Conservation (phyloP, 1,139 yeast genomes). For the Protomyces macrosporus region DNA sequence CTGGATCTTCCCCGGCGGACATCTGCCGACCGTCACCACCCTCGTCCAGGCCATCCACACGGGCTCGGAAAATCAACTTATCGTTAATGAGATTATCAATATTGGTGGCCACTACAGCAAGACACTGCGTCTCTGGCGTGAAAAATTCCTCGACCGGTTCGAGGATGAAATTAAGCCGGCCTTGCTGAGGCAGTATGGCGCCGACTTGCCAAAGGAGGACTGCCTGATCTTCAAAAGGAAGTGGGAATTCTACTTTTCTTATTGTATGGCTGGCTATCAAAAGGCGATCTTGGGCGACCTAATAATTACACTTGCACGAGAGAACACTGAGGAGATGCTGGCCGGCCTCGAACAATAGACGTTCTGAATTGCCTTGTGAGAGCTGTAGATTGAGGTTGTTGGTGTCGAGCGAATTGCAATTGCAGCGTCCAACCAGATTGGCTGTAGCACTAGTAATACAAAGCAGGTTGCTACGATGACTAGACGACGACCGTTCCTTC, state of each 20-base stretch:
- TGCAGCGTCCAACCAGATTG: too few species aligned
- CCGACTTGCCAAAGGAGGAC: conserved; percentile 9
- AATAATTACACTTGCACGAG: conserved; percentile 23
- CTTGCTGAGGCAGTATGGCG: conserved; percentile 7
- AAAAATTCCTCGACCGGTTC: conserved; percentile 15
- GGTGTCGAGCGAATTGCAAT: too few species aligned
- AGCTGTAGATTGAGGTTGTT: not conserved
- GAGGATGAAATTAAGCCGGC: conserved; percentile 21
- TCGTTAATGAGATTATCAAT: conserved; percentile 17
- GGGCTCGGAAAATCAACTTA: conserved; percentile 20
- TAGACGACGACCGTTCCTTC: too few species aligned
- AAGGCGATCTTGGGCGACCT: conserved; percentile 18
- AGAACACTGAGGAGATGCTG: conserved; percentile 7
- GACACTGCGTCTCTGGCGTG: conserved; percentile 16
- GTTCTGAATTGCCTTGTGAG: not conserved
- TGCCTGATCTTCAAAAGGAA: conserved; percentile 15
- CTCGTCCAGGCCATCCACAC: conserved; percentile 15
- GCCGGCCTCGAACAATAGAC: conserved; percentile 12
- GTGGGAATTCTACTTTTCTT: conserved; percentile 16
- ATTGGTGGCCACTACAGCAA: conserved; percentile 26
- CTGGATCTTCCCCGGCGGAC: conserved; percentile 26
- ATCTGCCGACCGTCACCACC: conserved; percentile 20
- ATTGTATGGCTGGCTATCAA: conserved; percentile 23
- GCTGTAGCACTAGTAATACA: too few species aligned
- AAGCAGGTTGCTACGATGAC: too few species aligned